These are phyloP conservation scores for Phenoliferia sp. DNA, from an alignment of 1,284 basidiomycete species.

Conservation along the genomic window DNA sequence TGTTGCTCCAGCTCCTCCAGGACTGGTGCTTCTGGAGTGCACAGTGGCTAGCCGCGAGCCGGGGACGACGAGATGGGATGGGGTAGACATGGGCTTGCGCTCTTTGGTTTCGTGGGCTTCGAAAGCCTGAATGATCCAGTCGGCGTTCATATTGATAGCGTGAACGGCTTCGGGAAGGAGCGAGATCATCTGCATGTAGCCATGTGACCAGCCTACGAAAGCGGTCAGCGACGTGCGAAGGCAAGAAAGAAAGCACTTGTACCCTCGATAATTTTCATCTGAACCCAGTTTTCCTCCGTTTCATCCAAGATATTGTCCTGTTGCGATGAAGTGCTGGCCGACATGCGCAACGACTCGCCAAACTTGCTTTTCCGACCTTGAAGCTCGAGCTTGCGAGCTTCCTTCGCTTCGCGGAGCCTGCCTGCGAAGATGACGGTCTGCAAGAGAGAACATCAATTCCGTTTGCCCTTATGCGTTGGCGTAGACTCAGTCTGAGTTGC, in stretches of 20 bases:
- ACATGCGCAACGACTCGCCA: conserved; percentile 49
- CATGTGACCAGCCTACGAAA: conserved; percentile 51
- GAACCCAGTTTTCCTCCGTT: conserved; percentile 89
- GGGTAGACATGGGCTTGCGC: conserved; percentile 15
- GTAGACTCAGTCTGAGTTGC: neutral
- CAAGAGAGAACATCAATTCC: neutral
- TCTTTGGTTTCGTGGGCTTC: conserved; percentile 41
- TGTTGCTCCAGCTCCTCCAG: neutral
- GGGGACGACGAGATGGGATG: neutral
- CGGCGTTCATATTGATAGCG: conserved; percentile 82
- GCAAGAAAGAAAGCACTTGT: conserved; percentile 36
- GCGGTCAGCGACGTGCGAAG: neutral
- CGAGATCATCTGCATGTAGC: conserved; percentile 87
- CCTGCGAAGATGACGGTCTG: conserved; percentile 78
- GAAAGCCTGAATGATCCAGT: conserved; percentile 85
- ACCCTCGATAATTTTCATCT: conserved; percentile 62
- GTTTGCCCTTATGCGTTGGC: neutral
- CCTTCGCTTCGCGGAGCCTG: conserved; percentile 84
- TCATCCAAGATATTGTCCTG: conserved; percentile 55
- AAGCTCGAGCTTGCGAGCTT: conserved; percentile 57
- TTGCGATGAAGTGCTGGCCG: conserved; percentile 40
- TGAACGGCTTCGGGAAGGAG: conserved; percentile 73
- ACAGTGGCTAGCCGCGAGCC: neutral
- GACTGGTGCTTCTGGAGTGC: neutral
- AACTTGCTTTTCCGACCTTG: conserved; percentile 39